phyloP scores from a whole-genome alignment of 495 filamentous ascomycete species.

The Penicillium antarcticum region DNA sequence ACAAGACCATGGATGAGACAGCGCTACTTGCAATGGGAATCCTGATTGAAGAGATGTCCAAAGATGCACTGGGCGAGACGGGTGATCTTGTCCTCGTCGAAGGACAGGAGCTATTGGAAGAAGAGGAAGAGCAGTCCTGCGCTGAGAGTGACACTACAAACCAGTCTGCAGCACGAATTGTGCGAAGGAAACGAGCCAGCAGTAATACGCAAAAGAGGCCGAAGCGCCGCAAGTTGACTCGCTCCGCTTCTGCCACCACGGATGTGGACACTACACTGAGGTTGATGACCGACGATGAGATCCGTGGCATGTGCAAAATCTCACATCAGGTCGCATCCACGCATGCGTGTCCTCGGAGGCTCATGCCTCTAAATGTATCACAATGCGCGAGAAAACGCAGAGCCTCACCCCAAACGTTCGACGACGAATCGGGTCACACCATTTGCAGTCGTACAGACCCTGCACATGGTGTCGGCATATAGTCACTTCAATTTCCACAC shows the following conservation, averaged over 20 bases:
- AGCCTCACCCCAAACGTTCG: not conserved
- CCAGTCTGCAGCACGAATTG: not conserved
- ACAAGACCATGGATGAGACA: conserved; percentile 78
- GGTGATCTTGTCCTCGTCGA: conserved; percentile 78
- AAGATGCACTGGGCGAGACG: conserved; percentile 59
- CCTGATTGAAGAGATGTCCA: conserved; percentile 71
- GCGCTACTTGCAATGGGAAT: conserved; percentile 79
- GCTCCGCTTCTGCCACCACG: conserved; percentile 13
- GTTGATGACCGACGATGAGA: conserved; percentile 12
- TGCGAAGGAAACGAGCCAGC: conserved; percentile 6
- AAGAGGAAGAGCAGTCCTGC: conserved; percentile 16
- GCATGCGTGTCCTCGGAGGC: not conserved
- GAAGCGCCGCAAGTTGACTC: conserved; percentile 27
- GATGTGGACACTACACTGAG: conserved; percentile 29
- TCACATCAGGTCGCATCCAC: not conserved
- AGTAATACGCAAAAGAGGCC: conserved; percentile 13
- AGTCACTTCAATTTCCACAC: not conserved
- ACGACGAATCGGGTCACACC: conserved; percentile 12
- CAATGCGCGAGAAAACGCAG: not conserved
- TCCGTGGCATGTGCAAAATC: not conserved
- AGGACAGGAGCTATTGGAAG: conserved; percentile 38
- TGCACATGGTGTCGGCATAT: conserved; percentile 6
- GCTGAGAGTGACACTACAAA: conserved; percentile 5
- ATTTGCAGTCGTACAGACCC: conserved; percentile 4
- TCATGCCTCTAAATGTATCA: not conserved